Evolutionary conservation across 768 basidiomycete species (phyloP).

Genomic region (Clitopilus passeckerianus): DNA sequence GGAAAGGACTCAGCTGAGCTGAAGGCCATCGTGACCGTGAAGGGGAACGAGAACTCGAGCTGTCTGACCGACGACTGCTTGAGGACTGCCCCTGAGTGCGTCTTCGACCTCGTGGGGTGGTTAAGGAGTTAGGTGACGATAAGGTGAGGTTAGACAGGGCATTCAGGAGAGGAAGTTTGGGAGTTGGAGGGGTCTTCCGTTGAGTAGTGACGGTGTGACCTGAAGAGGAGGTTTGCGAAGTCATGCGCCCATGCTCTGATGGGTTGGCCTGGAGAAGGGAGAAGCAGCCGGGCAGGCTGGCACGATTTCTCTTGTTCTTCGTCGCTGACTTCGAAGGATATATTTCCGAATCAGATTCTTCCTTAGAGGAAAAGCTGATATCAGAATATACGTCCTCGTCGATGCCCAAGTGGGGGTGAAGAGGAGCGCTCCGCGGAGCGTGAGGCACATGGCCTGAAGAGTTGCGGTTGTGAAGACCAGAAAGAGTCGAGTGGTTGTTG

Average conservation of each 20-base stretch:
- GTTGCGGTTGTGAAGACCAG: slow-evolving; percentile 48
- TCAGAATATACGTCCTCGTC: slow-evolving; percentile 40
- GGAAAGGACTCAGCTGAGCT: slow-evolving; percentile 9
- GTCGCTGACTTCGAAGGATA: slow-evolving; percentile 26
- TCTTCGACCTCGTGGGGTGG: slow-evolving; percentile 52
- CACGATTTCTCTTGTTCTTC: slow-evolving; percentile 58
- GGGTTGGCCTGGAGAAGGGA: slow-evolving; percentile 56
- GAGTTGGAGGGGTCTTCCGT: slow-evolving; percentile 57
- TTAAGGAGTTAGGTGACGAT: slow-evolving; percentile 21
- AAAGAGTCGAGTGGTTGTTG: slow-evolving; percentile 60
- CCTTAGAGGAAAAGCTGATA: slow-evolving; percentile 32
- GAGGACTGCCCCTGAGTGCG: slow-evolving; percentile 29
- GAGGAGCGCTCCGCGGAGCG: slow-evolving; percentile 37
- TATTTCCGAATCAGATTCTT: slow-evolving; percentile 27
- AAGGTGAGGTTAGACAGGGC: slow-evolving; percentile 17
- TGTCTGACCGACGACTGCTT: slow-evolving; percentile 24
- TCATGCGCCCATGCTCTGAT: slow-evolving; percentile 23
- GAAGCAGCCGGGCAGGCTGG: slow-evolving; percentile 72
- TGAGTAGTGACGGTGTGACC: slow-evolving; percentile 31
- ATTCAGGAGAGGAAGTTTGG: slow-evolving; percentile 34
- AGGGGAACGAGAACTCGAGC: slow-evolving; percentile 37
- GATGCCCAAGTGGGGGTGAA: slow-evolving; percentile 31
- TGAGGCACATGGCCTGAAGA: slow-evolving; percentile 38
- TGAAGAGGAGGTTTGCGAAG: slow-evolving; percentile 44
- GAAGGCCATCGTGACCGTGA: slow-evolving; percentile 24